phyloP scores from a whole-genome alignment of 257 asterid genomes.

The Eustoma russellianum region DNA sequence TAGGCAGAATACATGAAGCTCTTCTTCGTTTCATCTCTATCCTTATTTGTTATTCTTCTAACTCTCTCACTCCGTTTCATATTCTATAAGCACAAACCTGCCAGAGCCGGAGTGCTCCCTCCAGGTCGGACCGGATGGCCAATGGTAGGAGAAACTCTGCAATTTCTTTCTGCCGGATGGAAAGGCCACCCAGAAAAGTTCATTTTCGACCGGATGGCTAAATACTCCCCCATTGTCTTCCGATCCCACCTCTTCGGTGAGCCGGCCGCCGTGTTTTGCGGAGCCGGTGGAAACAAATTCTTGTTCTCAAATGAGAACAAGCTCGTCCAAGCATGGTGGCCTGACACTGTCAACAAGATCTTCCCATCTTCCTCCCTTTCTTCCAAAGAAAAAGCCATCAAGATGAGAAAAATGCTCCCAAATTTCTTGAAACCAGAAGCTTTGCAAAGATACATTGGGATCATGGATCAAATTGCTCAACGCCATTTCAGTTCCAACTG shows the following conservation, averaged over 20 bases:
- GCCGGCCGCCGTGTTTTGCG: conserved; percentile 32
- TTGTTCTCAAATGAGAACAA: conserved; percentile 51
- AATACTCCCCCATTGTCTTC: conserved; percentile 30
- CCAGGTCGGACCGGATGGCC: conserved; percentile 50
- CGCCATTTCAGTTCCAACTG: conserved; percentile 33
- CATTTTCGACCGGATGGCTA: conserved; percentile 37
- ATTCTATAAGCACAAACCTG: conserved; percentile 34
- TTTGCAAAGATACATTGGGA: conserved; percentile 40
- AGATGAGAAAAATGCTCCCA: conserved; percentile 57
- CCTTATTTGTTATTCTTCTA: conserved; percentile 29
- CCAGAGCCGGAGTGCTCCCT: conserved; percentile 19
- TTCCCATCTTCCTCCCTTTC: conserved; percentile 44
- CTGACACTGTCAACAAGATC: conserved; percentile 33
- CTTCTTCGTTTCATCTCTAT: conserved; percentile 39
- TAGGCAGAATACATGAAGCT: conserved; percentile 30
- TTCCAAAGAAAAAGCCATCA: conserved; percentile 45
- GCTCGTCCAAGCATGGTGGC: conserved; percentile 58
- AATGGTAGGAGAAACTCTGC: conserved; percentile 38
- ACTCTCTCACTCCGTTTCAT: conserved; percentile 43
- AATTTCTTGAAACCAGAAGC: conserved; percentile 51
- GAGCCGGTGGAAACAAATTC: conserved; percentile 34
- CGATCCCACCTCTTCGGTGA: conserved; percentile 36
- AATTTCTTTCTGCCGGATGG: conserved; percentile 46
- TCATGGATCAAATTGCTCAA: conserved; percentile 43
- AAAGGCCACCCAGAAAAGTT: conserved; percentile 51